A percentile compares a stretch with the other conserved stretches of the same genome.
These are phyloP conservation scores for Batrachochytrium dendrobatidis DNA, from an alignment of 371 early-diverging fungal species.

Conservation along the genomic window DNA sequence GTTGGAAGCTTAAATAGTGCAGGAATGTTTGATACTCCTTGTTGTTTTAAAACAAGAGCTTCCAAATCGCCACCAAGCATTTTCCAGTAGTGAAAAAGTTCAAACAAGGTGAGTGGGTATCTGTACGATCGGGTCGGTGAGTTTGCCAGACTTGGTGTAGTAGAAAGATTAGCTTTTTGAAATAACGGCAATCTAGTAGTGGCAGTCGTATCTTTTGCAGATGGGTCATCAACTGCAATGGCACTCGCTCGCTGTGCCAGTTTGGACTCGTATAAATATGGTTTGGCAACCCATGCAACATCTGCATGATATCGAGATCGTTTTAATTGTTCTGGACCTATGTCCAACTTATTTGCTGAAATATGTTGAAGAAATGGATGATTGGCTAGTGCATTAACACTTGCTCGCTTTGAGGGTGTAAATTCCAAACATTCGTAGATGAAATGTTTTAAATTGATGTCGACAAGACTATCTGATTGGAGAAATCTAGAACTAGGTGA, in stretches of 20 bases:
- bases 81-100: conserved; percentile 2
- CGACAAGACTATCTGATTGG: conserved; percentile 20
- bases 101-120: not conserved
- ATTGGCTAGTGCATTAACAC: not conserved
- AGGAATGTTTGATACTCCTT: not conserved
- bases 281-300: too few species aligned
- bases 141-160: not conserved
- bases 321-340: too few species aligned
- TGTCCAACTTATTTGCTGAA: not conserved
- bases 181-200: not conserved
- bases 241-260: not conserved
- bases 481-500: too few species aligned
- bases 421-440: not conserved
- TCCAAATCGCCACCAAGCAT: conserved; percentile 4
- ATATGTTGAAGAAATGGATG: conserved; percentile 9
- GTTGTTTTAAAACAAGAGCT: not conserved
- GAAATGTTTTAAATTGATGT: conserved; percentile 8
- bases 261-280: not conserved
- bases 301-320: too few species aligned
- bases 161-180: not conserved
- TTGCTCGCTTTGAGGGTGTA: conserved; percentile 5
- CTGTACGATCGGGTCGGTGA: not conserved
- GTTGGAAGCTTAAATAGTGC: not conserved
- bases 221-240: not conserved
- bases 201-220: not conserved